Base-by-base conservation (phyloP, 257 asterid genomes). In the Gardenia jasminoides region DNA sequence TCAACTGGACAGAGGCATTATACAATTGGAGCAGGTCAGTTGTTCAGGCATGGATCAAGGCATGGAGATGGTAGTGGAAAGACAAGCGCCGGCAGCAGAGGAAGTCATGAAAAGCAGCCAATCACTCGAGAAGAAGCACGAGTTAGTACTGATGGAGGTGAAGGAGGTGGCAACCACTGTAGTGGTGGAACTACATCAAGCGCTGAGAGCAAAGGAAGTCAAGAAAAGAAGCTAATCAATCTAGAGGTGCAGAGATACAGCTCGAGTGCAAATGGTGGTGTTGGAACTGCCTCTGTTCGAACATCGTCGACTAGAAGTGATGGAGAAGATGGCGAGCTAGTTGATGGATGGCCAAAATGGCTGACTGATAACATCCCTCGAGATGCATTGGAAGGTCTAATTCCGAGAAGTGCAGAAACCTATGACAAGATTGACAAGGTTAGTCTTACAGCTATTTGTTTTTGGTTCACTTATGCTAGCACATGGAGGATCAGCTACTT, bases 291-390 rank as follows among this genome's bases (percentile, higher is more conserved):
- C 62, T 19, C 68, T 48, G 80, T 43, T 43, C 84, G 44, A 48
- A 78, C 39, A 22, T 86, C 79, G 13, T 31, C 78, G 72, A n/a
- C 6, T 31, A 86, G 56, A 12, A 80, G 64, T 11, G 76, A 41
- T 65, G 70, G 13, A 62, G 76, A 28, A 10, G 87, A 28, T 30
- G 94, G 88, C 30, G 88, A 88, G 89, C 65, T 90, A 41, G 90
- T 92, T 12, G 89, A 89, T 78, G 98, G 97, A 8, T 93, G 98
- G 96, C 98, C 98, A 15, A 89, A 88, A 80, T 93, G 98, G 98
- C 83, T 93, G 12, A 83, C 82, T 78, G 91, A 90, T 61, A 90
- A 90, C 81, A 85, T 93, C 80, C 92, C 98, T 10, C 78, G 66
- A n/a, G 83, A 88, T 71, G 96, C 86, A 72, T 80, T 93, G 89